phyloP scores from a whole-genome alignment of 164 flowering plant species.

The Aristolochia californica region DNA sequence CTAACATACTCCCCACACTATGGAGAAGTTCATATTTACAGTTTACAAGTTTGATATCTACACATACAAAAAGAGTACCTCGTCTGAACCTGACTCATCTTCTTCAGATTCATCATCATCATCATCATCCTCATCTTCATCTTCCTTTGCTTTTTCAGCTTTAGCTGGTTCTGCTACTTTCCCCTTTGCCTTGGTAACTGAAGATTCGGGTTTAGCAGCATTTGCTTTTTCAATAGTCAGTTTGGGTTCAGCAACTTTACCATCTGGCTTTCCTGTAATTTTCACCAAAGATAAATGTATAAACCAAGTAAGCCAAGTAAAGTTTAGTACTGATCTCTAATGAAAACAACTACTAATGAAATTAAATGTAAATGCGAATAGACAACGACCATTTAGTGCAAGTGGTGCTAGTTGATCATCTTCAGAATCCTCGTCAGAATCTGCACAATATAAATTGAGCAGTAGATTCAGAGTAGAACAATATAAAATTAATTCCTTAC shows the following conservation, averaged over 20 bases:
- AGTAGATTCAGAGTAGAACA: too few species aligned
- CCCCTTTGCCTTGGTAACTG: conserved; percentile 18
- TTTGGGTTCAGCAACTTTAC: conserved; percentile 15
- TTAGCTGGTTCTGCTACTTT: conserved; percentile 22
- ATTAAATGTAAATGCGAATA: too few species aligned
- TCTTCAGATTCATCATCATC: conserved; percentile 22
- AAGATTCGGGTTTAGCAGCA: conserved; percentile 15
- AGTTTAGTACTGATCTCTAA: not conserved
- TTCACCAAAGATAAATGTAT: not conserved
- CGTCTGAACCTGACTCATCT: conserved; percentile 20
- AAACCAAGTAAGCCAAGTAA: not conserved
- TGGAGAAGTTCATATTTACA: not conserved
- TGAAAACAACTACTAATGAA: too few species aligned
- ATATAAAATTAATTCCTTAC: not conserved
- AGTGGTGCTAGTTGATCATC: conserved; percentile 6
- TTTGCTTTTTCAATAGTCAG: conserved; percentile 14
- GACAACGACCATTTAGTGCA: too few species aligned
- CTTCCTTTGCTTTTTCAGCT: conserved; percentile 15
- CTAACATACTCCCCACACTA: not conserved
- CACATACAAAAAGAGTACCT: not conserved
- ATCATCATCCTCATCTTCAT: conserved; percentile 16
- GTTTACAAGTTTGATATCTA: not conserved
- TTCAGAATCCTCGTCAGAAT: conserved; percentile 17
- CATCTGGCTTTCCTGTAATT: conserved; percentile 23
- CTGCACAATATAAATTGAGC: conserved; percentile 9